phyloP scores from a whole-genome alignment of 2,329 filamentous ascomycete genomes.

The Tolypocladium endophyticum region DNA sequence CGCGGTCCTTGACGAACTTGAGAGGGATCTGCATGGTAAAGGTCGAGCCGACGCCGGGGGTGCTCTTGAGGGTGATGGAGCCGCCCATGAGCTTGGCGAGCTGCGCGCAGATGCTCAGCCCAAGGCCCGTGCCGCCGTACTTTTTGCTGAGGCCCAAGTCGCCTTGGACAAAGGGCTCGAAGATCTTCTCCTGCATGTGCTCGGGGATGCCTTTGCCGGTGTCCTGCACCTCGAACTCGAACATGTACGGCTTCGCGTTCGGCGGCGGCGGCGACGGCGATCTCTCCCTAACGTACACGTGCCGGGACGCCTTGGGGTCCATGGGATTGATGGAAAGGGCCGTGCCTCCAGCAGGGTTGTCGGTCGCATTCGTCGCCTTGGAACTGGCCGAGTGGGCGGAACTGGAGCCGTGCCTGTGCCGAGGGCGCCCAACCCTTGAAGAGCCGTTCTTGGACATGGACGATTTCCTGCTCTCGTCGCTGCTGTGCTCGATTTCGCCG shows the following conservation, averaged over 20 bases:
- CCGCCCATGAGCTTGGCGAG: slow-evolving; percentile 77
- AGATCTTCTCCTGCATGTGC: slow-evolving; percentile 69
- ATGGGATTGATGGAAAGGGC: slow-evolving; percentile 53
- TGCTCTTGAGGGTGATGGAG: slow-evolving; percentile 59
- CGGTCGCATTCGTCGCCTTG: slow-evolving; percentile 17
- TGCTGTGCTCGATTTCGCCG: slow-evolving; percentile 40
- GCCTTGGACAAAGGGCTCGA: slow-evolving; percentile 92
- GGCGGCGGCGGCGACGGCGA: slow-evolving; percentile 50
- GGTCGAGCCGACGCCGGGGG: slow-evolving; percentile 62
- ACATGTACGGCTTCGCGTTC: slow-evolving; percentile 56
- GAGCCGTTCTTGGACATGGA: slow-evolving; percentile 37
- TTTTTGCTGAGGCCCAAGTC: slow-evolving; percentile 83
- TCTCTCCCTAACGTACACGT: slow-evolving; percentile 40
- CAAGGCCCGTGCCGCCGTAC: slow-evolving; percentile 79
- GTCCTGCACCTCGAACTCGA: slow-evolving; percentile 84
- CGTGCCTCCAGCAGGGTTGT: slow-evolving; percentile 29
- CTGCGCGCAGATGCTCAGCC: slow-evolving; percentile 82
- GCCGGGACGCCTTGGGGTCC: slow-evolving; percentile 40
- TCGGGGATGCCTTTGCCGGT: slow-evolving; percentile 78
- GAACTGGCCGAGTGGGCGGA: slow-evolving; percentile 42
- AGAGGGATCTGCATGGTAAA: slow-evolving; percentile 80
- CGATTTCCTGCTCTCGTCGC: slow-evolving; percentile 38
- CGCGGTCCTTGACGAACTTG: slow-evolving; percentile 55
- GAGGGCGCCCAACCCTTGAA: slow-evolving; percentile 26
- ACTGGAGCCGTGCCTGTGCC: slow-evolving; percentile 31